Evolutionary conservation across 768 basidiomycete genomes (phyloP), one percentile per base, ranked within the genome.

Genomic region (Tephrocybe sp.): DNA sequence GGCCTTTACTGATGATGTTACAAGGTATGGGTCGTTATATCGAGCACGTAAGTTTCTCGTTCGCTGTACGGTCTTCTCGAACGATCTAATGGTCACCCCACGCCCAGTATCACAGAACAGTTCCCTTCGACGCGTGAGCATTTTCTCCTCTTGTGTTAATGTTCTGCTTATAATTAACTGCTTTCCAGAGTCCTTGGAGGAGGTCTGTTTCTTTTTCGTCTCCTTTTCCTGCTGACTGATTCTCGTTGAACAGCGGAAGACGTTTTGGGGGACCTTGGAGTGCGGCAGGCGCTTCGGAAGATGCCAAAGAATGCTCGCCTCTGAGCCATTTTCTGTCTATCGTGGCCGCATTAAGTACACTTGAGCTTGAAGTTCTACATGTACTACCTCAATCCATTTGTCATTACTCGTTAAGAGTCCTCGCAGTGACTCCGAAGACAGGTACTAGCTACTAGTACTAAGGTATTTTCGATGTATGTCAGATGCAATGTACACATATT

Each of bases 21-120:
- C 81, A 81, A 2, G 89, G 90, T n/a, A 89, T 90, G 86, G 89
- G 89, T 27, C 73, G 70, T 44, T 76, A 76, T 58, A 78, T 89
- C 41, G 89, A 92, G 64, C 86, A 88, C 61, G 80, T 82, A 49
- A 53, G 76, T 76, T 18, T 22, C 15, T 16, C 7, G 21, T n/a
- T n/a, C 4, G 35, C 15, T 44, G 35, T 36, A 18, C 22, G 15
- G n/a, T 9, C 5, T 27, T 2, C 21, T 16, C 21, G n/a, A 11
- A 5, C 12, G 12, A 38, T 5, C n/a, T 22, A 37, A 18, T 18
- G n/a, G 5, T 38, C 12, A 22, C 11, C 37, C 21, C 18, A 13
- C 18, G 8, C 12, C 12, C 30, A 78, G 75, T 78, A 78, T 57
- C 73, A 81, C 56, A 72, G 78, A 16, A 74, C 74, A 4, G 65